phyloP scores from a whole-genome alignment of 129 eudicot genomes.

The Heracleum sosnowskyi region DNA sequence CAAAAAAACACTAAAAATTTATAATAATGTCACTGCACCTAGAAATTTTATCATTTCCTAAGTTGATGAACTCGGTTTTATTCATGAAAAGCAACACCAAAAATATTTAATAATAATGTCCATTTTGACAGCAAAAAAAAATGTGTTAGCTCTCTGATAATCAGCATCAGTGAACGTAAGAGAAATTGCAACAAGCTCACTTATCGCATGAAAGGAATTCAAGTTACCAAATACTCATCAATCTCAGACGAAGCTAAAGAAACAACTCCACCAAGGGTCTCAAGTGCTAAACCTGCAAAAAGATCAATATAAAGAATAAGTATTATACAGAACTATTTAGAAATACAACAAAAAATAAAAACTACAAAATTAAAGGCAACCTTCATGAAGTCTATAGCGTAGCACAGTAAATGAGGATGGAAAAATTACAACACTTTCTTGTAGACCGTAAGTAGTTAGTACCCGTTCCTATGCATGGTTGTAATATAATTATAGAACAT shows the following conservation, averaged over 20 bases:
- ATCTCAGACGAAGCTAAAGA: conserved; percentile 69
- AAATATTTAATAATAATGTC: neutral
- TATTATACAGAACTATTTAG: neutral
- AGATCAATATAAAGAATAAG: conserved; percentile 1
- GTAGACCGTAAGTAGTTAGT: neutral
- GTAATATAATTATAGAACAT: neutral
- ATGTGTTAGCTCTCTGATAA: neutral
- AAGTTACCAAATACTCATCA: conserved; percentile 56
- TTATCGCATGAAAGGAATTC: conserved; percentile 6
- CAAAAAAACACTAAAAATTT: neutral
- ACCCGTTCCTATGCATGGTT: neutral
- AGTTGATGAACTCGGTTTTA: neutral
- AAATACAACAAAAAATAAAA: neutral
- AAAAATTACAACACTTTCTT: neutral
- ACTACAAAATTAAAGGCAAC: neutral
- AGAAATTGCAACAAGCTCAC: neutral
- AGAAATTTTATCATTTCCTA: neutral
- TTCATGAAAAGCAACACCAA: neutral
- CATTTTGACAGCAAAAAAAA: neutral
- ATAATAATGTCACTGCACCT: too few species aligned
- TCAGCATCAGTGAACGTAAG: neutral
- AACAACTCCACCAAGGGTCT: conserved; percentile 77
- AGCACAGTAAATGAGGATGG: neutral
- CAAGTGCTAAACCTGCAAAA: conserved; percentile 75
- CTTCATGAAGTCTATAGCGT: neutral